A percentile compares a stretch with the other conserved stretches of the same genome.
phyloP scores from a whole-genome alignment of 208 protist genomes.

The Wallacemonas sp. region DNA sequence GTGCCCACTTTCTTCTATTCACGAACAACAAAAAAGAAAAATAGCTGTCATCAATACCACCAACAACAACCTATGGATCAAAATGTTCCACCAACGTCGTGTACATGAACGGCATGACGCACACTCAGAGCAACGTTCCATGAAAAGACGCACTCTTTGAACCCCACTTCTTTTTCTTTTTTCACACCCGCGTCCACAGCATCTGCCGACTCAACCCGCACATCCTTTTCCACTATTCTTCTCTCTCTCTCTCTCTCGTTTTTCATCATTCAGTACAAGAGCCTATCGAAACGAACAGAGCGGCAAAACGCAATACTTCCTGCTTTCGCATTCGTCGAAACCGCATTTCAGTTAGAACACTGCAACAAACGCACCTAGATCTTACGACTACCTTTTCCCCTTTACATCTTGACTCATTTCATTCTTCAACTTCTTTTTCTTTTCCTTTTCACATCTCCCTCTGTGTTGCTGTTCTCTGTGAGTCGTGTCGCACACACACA shows the following conservation, averaged over 20 bases:
- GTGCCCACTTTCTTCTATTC: slow-evolving; percentile 2
- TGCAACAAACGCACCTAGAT: no score
- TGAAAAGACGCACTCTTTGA: no score
- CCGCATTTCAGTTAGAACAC: no score
- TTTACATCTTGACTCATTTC: slow-evolving; percentile 6
- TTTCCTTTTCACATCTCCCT: neutral
- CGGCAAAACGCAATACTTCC: no score
- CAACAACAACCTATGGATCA: slow-evolving; percentile 4
- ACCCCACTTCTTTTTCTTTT: no score
- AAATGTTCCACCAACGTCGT: no score
- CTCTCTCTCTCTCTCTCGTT: slow-evolving; percentile 13
- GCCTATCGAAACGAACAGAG: no score
- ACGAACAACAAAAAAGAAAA: neutral
- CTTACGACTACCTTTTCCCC: neutral
- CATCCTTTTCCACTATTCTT: neutral
- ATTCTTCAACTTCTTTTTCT: neutral
- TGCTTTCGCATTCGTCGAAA: no score
- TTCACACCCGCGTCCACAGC: no score
- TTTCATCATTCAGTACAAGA: slow-evolving; percentile 13
- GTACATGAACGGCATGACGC: no score
- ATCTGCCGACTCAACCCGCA: neutral
- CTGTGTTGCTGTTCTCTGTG: neutral
- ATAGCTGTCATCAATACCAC: neutral
- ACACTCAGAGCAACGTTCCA: no score
- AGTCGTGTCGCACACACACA: neutral